Conservation (phyloP, 257 asterid genomes). For the Rehmannia glutinosa region DNA sequence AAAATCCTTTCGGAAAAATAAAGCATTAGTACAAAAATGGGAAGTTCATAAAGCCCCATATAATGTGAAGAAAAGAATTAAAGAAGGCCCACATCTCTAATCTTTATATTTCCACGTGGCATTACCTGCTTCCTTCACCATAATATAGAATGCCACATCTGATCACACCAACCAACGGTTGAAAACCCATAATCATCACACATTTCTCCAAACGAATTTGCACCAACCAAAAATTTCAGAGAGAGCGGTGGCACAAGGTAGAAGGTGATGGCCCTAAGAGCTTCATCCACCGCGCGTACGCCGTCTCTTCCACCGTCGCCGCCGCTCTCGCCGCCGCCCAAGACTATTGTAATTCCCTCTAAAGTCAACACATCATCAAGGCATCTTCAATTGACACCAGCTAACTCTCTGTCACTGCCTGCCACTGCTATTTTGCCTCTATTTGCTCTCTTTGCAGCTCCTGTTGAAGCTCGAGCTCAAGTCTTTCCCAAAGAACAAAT, state of each 20-base stretch:
- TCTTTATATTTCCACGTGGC: constrained; percentile 37
- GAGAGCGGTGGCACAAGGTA: constrained; percentile 15
- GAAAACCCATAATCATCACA: constrained; percentile 18
- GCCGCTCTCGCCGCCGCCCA: constrained; percentile 31
- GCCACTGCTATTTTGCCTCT: constrained; percentile 61
- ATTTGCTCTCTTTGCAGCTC: constrained; percentile 49
- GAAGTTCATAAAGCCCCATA: not conserved
- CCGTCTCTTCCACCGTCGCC: constrained; percentile 36
- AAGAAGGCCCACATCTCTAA: constrained; percentile 2
- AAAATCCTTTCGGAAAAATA: too few relatives aligned
- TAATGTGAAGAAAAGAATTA: not conserved
- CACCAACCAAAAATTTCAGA: constrained; percentile 18
- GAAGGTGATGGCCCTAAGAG: constrained; percentile 70
- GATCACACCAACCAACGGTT: not conserved
- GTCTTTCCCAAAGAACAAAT: constrained; percentile 76
- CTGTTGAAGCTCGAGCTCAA: constrained; percentile 64
- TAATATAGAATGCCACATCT: constrained; percentile 12
- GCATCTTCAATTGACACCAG: constrained; percentile 22
- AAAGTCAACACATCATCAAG: constrained; percentile 29
- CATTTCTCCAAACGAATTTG: constrained; percentile 1
- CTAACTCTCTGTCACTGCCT: constrained; percentile 39
- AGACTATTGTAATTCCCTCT: constrained; percentile 14
- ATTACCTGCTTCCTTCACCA: not conserved
- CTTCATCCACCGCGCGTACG: constrained; percentile 70
- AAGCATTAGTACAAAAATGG: not conserved